Evolutionary conservation across 306 rosid genomes (phyloP).

Genomic region (Cicer chorassanicum): DNA sequence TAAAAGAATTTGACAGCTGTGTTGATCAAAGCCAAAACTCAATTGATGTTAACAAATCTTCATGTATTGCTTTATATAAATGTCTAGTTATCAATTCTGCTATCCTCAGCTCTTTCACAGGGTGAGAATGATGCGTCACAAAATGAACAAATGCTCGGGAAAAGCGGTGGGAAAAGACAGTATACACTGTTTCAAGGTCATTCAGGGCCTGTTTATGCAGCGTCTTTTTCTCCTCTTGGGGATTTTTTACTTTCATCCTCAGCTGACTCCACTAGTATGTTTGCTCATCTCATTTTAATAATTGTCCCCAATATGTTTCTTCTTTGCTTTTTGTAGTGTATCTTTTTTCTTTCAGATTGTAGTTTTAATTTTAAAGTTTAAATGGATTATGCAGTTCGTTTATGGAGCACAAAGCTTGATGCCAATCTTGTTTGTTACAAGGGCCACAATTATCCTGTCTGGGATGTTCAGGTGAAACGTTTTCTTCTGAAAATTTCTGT

Average conservation of each 20-base stretch:
- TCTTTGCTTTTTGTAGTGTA: conserved; percentile 14
- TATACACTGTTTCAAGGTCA: conserved; percentile 93
- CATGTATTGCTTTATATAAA: conserved; percentile 28
- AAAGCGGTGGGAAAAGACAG: conserved; percentile 67
- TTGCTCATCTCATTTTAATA: conserved; percentile 34
- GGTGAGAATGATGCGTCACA: conserved; percentile 70
- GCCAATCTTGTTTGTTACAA: conserved; percentile 96
- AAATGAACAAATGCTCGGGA: conserved; percentile 62
- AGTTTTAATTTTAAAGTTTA: conserved; percentile 39
- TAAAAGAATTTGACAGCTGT: background rate
- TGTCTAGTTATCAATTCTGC: conserved; percentile 37
- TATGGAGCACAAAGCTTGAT: conserved; percentile 89
- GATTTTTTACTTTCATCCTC: conserved; percentile 92
- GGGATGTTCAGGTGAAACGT: conserved; percentile 93
- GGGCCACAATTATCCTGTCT: conserved; percentile 98
- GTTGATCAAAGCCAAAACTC: conserved; percentile 27
- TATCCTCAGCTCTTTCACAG: conserved; percentile 74
- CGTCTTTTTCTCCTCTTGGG: conserved; percentile 87
- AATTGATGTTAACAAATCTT: background rate
- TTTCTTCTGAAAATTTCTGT: conserved; percentile 38
- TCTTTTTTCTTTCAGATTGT: conserved; percentile 16
- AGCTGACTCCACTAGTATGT: conserved; percentile 87
- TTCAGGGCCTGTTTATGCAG: conserved; percentile 93
- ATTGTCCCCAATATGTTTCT: conserved; percentile 34
- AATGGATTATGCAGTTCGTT: conserved; percentile 70